A percentile compares a stretch with the other conserved stretches of the same genome.
Evolutionary conservation across 83 land plant genomes (phyloP).

Genomic region (Picea engelmannii): DNA sequence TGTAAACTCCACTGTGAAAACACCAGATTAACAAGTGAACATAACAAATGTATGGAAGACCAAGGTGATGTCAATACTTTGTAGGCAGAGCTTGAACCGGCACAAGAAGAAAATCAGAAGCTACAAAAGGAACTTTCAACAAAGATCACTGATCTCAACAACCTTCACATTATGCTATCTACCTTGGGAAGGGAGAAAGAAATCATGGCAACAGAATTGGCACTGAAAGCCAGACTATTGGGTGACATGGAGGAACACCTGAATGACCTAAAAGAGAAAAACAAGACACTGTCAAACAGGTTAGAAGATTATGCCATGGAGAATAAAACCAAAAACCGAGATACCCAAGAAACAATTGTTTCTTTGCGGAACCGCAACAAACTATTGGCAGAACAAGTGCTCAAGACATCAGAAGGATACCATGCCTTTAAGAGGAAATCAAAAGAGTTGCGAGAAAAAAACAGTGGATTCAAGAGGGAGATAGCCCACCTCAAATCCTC

Average conservation of each 20-base stretch:
- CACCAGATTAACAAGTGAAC: not conserved
- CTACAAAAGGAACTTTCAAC: constrained; percentile 32
- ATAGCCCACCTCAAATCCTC: constrained; percentile 12
- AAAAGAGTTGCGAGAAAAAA: constrained; percentile 37
- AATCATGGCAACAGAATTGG: constrained; percentile 59
- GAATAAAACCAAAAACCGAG: not conserved
- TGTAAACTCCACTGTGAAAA: not conserved
- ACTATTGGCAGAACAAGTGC: constrained; percentile 49
- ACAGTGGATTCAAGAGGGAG: not conserved
- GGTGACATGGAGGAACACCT: constrained; percentile 43
- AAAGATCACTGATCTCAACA: constrained; percentile 33
- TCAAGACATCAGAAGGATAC: constrained; percentile 45
- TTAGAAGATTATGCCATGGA: not conserved
- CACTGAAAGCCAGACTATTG: constrained; percentile 40
- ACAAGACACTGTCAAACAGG: constrained; percentile 29
- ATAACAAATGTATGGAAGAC: not conserved
- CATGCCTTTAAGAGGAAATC: constrained; percentile 36
- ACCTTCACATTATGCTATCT: constrained; percentile 47
- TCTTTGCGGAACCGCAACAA: constrained; percentile 49
- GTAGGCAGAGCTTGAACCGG: not conserved
- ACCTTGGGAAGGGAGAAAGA: constrained; percentile 75
- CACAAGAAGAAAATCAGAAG: not conserved
- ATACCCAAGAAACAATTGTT: not conserved
- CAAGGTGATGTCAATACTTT: not conserved
- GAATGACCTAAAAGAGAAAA: constrained; percentile 43